Evolutionary conservation across 768 basidiomycete species (phyloP).

Genomic region (Xerocomellus chrysenteron): DNA sequence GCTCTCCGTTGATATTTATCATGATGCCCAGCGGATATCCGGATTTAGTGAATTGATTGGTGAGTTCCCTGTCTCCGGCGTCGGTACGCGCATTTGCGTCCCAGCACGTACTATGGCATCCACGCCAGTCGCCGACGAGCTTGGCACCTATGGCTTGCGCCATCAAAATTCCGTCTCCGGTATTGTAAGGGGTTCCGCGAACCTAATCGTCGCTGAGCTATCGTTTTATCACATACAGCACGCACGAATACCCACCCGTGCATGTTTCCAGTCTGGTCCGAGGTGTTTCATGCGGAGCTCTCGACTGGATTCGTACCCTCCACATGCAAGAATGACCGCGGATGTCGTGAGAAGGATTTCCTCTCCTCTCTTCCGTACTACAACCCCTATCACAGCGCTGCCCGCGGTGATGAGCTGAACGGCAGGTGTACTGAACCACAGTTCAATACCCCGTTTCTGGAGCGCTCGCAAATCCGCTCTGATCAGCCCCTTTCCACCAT

Average conservation of each 20-base stretch:
- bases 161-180: conserved; percentile 61
- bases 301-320: conserved; percentile 62
- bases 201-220: conserved; percentile 39
- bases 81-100: conserved; percentile 57
- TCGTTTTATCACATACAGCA: background rate
- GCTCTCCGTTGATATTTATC: conserved; percentile 54
- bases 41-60: conserved; percentile 73
- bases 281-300: conserved; percentile 53
- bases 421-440: conserved; percentile 58
- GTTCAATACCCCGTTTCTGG: conserved; percentile 47
- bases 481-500: conserved; percentile 69
- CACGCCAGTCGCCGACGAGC: conserved; percentile 62
- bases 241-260: conserved; percentile 41
- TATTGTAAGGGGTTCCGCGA: conserved; percentile 69
- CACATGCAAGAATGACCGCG: conserved; percentile 61
- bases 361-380: conserved; percentile 40
- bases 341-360: conserved; percentile 37
- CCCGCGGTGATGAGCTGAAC: conserved; percentile 33
- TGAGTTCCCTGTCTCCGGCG: conserved; percentile 54
- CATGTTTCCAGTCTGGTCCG: conserved; percentile 57
- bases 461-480: conserved; percentile 52
- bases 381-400: conserved; percentile 45
- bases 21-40: conserved; percentile 72
- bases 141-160: conserved; percentile 52
- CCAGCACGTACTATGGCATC: conserved; percentile 76